phyloP scores from a whole-genome alignment of 306 rosid genomes.

The Prunus kanzakura region DNA sequence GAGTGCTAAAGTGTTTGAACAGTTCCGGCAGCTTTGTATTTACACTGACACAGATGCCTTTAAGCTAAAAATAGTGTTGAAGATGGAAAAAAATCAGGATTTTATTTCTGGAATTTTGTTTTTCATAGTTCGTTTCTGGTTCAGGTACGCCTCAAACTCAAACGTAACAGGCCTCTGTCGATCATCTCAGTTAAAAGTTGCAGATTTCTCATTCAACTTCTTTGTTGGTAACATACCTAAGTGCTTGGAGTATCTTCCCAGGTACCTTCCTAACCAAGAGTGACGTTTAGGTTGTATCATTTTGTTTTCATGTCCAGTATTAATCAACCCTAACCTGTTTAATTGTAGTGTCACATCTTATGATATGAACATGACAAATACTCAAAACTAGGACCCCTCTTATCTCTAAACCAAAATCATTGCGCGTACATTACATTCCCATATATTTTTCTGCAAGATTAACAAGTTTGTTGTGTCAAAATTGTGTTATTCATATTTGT shows the following conservation, averaged over 20 bases:
- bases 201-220: conserved; percentile 85
- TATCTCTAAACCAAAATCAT: not conserved
- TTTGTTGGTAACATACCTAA: conserved; percentile 82
- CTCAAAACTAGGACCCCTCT: not conserved
- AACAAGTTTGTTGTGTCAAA: not conserved
- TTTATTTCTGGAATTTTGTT: conserved; percentile 20
- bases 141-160: conserved; percentile 61
- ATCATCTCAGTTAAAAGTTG: conserved; percentile 57
- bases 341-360: not conserved
- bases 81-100: not conserved
- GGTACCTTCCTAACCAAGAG: conserved; percentile 38
- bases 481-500: not conserved
- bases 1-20: not conserved
- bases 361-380: not conserved
- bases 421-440: not conserved
- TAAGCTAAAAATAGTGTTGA: not conserved
- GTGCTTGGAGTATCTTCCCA: conserved; percentile 84
- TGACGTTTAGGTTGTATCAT: not conserved
- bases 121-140: conserved; percentile 24
- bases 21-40: not conserved
- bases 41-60: not conserved
- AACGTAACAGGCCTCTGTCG: conserved; percentile 70
- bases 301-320: not conserved
- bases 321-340: not conserved
- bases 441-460: not conserved